Conservation (phyloP, 495 filamentous ascomycete genomes). For the Cercophora scortea region DNA sequence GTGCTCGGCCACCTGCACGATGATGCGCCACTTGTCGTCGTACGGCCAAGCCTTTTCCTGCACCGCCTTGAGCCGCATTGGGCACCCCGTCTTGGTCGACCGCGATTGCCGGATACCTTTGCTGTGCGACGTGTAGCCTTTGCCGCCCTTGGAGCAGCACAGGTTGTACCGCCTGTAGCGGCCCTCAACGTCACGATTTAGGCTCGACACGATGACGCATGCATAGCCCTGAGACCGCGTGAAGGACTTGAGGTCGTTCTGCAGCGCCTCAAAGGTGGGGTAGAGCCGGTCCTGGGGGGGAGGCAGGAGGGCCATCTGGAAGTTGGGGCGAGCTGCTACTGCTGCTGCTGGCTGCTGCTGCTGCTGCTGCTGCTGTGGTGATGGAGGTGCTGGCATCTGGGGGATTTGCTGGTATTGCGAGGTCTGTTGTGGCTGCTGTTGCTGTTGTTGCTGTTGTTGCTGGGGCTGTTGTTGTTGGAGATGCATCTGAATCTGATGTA, state of each 20-base stretch:
- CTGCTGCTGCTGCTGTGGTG: slow-evolving; percentile 1
- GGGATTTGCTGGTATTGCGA: not conserved
- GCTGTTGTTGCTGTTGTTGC: slow-evolving; percentile 4
- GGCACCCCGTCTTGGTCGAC: slow-evolving; percentile 27
- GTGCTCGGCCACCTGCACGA: slow-evolving; percentile 27
- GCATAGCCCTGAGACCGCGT: slow-evolving; percentile 26
- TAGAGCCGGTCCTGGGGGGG: slow-evolving; percentile 27
- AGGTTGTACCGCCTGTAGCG: slow-evolving; percentile 29
- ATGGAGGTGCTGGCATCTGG: not conserved
- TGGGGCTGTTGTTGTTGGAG: slow-evolving; percentile 2
- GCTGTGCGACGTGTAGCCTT: slow-evolving; percentile 23
- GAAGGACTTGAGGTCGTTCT: slow-evolving; percentile 20
- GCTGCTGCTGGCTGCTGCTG: slow-evolving; percentile 15
- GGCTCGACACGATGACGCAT: slow-evolving; percentile 21
- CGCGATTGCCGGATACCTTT: slow-evolving; percentile 20
- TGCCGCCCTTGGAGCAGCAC: slow-evolving; percentile 29
- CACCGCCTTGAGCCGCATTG: slow-evolving; percentile 26
- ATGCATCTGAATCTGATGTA: not conserved
- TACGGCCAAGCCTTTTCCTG: slow-evolving; percentile 26
- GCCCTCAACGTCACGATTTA: slow-evolving; percentile 25
- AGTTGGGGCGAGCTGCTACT: slow-evolving; percentile 17
- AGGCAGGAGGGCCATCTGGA: slow-evolving; percentile 25
- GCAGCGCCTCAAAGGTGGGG: slow-evolving; percentile 17
- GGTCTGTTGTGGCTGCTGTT: slow-evolving; percentile 3
- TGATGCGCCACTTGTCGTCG: slow-evolving; percentile 28